Conservation (phyloP, 257 asterid species). For the Capsicum chinense region DNA sequence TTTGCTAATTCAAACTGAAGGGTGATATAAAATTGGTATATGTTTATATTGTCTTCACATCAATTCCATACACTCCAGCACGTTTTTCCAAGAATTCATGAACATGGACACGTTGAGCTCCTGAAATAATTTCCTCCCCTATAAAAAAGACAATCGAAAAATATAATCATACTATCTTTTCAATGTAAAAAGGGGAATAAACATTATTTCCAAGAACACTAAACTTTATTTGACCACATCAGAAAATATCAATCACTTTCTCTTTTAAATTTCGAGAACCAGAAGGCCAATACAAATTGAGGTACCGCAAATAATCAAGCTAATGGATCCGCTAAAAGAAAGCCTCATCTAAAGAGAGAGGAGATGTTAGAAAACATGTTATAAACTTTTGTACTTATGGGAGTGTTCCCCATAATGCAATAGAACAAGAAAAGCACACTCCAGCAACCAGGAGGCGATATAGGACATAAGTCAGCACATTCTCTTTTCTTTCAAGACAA, state of each 20-base stretch:
- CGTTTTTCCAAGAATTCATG: constrained; percentile 68
- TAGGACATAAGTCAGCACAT: background rate
- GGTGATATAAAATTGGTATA: constrained; percentile 40
- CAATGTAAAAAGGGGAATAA: background rate
- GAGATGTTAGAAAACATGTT: background rate
- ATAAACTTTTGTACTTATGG: background rate
- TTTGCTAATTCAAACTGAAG: no score
- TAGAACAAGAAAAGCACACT: constrained; percentile 8
- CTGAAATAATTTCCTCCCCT: constrained; percentile 97
- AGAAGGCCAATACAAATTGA: background rate
- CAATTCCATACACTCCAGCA: constrained; percentile 77
- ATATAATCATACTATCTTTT: background rate
- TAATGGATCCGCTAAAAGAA: background rate
- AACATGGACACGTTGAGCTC: constrained; percentile 89
- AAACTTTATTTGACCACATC: background rate
- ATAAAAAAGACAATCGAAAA: constrained; percentile 8
- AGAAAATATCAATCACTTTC: background rate
- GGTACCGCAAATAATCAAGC: background rate
- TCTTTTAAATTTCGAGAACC: background rate
- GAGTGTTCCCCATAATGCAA: background rate
- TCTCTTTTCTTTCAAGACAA: constrained; percentile 6
- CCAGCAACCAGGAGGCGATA: background rate
- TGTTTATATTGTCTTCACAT: constrained; percentile 70
- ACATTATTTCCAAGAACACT: background rate
- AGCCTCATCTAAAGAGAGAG: background rate